Evolutionary conservation across 2,329 filamentous ascomycete genomes (phyloP).

Genomic region (Colletotrichum zoysiae): DNA sequence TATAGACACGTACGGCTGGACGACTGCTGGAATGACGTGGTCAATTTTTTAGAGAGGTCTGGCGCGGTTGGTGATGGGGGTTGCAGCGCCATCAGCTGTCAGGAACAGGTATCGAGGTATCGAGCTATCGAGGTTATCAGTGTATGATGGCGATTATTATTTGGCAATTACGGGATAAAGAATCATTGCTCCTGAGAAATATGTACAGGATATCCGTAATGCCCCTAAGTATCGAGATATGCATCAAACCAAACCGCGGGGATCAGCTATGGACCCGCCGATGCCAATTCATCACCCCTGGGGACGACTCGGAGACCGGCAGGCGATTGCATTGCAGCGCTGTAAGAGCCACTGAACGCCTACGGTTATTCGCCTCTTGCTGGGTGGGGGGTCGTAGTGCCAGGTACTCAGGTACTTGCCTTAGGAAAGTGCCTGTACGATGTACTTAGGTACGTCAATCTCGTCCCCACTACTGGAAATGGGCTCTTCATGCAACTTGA

Average conservation of each 20-base stretch:
- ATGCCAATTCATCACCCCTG: neutral
- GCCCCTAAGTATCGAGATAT: too few species aligned
- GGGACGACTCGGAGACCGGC: neutral
- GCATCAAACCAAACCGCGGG: neutral
- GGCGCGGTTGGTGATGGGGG: slow-evolving; percentile 1
- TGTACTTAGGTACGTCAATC: slow-evolving; percentile 17
- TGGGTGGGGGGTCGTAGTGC: neutral
- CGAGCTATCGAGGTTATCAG: neutral
- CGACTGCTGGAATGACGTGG: neutral
- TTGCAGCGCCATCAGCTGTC: slow-evolving; percentile 1
- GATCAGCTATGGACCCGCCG: neutral
- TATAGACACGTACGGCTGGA: neutral
- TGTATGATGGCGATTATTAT: slow-evolving; percentile 3
- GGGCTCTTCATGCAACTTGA: slow-evolving; percentile 39
- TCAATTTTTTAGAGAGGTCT: neutral
- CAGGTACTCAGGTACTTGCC: neutral
- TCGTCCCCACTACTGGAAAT: slow-evolving; percentile 32
- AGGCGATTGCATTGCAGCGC: slow-evolving; percentile 1
- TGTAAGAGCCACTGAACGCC: neutral
- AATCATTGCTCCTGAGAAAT: too few species aligned
- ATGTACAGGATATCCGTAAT: neutral
- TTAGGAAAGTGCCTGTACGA: neutral
- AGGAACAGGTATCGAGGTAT: neutral
- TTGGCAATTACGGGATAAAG: neutral
- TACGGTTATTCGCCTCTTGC: neutral